Evolutionary conservation across 2,329 filamentous ascomycete genomes (phyloP).

Genomic region (Bipolaris bicolor): DNA sequence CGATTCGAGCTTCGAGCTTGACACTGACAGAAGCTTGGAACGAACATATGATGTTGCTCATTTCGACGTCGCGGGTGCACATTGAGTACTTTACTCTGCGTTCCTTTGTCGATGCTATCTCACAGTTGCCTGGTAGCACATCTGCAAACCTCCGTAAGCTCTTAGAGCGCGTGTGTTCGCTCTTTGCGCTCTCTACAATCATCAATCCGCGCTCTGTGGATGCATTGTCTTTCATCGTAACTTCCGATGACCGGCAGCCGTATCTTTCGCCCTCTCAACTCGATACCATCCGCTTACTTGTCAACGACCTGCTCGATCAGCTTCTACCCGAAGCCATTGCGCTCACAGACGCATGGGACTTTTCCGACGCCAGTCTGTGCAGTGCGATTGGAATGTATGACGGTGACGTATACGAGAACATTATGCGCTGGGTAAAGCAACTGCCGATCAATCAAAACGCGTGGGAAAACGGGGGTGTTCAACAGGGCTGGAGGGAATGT

Average conservation of each 20-base stretch:
- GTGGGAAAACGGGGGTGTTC: constrained; percentile 3
- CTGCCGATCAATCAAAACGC: constrained; percentile 30
- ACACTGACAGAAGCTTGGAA: constrained; percentile 31
- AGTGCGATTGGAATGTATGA: constrained; percentile 58
- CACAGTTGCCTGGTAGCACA: constrained; percentile 6
- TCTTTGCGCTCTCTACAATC: constrained; percentile 55
- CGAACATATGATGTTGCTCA: constrained; percentile 35
- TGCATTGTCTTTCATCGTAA: constrained; percentile 35
- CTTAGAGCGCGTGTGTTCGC: constrained; percentile 46
- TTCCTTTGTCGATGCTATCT: constrained; percentile 19
- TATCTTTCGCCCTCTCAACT: constrained; percentile 34
- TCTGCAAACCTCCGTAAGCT: constrained; percentile 14
- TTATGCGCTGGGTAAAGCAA: constrained; percentile 43
- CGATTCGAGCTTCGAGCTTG: constrained; percentile 9
- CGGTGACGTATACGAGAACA: constrained; percentile 58
- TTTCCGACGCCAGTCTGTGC: constrained; percentile 58
- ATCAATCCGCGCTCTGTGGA: constrained; percentile 32
- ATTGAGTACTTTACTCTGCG: constrained; percentile 36
- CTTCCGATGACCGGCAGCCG: background rate
- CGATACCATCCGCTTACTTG: constrained; percentile 44
- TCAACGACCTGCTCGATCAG: constrained; percentile 47
- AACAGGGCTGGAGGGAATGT: constrained; percentile 7
- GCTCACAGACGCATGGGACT: constrained; percentile 58
- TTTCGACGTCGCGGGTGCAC: constrained; percentile 32
- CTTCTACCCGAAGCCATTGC: constrained; percentile 57